Conservation (phyloP, 768 basidiomycete species). For the Neoboletus subvelutipes region DNA sequence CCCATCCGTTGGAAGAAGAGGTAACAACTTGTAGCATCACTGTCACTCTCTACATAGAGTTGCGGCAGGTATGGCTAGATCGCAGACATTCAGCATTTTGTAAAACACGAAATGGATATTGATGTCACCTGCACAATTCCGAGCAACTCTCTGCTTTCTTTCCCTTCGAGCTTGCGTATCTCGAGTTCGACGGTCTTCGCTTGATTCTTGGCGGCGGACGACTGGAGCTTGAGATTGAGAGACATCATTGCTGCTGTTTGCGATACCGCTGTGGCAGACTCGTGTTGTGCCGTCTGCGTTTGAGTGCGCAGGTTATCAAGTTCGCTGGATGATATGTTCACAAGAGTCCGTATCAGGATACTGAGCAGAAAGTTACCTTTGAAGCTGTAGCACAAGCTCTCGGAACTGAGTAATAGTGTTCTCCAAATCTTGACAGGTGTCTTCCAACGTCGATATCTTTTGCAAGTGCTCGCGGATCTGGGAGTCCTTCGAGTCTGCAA, state of each 20-base stretch:
- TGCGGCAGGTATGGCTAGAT: constrained; percentile 86
- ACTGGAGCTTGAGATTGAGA: constrained; percentile 91
- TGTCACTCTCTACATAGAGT: constrained; percentile 85
- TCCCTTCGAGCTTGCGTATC: constrained; percentile 79
- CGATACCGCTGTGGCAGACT: constrained; percentile 78
- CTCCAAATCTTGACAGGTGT: constrained; percentile 82
- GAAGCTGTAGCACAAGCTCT: constrained; percentile 82
- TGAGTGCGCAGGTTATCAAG: constrained; percentile 80
- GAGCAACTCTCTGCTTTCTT: constrained; percentile 77
- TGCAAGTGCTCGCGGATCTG: constrained; percentile 65
- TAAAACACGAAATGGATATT: not conserved
- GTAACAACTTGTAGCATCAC: constrained; percentile 84
- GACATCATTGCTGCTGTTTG: constrained; percentile 95
- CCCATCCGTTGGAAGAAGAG: constrained; percentile 91
- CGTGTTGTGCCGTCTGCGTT: constrained; percentile 80
- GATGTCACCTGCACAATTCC: constrained; percentile 71
- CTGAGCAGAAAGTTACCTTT: constrained; percentile 50
- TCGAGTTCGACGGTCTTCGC: constrained; percentile 89
- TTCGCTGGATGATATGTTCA: constrained; percentile 53
- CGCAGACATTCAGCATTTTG: not conserved
- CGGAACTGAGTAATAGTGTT: constrained; percentile 89
- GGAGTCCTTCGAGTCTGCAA: constrained; percentile 64
- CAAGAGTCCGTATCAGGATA: constrained; percentile 8
- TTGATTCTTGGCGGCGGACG: constrained; percentile 87
- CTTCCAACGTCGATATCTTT: constrained; percentile 70